Base-by-base conservation (phyloP, 2,329 filamentous ascomycete species). In the Diaporthe velutina region DNA sequence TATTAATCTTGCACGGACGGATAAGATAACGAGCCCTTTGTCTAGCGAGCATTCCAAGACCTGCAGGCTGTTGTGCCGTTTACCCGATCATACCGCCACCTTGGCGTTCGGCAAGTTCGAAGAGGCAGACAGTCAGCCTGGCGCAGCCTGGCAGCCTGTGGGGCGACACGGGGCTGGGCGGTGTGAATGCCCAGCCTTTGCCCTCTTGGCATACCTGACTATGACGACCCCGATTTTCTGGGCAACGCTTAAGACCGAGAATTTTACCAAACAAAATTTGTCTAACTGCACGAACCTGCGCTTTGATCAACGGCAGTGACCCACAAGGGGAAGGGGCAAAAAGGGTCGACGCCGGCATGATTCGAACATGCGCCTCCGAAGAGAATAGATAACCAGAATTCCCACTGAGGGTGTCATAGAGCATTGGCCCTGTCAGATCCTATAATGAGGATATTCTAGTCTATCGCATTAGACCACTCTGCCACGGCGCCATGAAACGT, bases 391-490 rank as follows among this genome's bases (percentile, higher is more conserved):
- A 17, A 60, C 57, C 10, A 60, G 57, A 38, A 28, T 4, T 3
- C 33, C 22, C 4, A 0, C 15, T 6, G 1, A n/a, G n/a, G n/a
- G n/a, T n/a, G n/a, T n/a, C n/a, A n/a, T n/a, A n/a, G n/a, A n/a
- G n/a, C n/a, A n/a, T n/a, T n/a, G n/a, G n/a, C n/a, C n/a, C n/a
- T n/a, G n/a, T n/a, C n/a, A n/a, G n/a, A n/a, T n/a, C n/a, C n/a
- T n/a, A n/a, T n/a, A n/a, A n/a, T n/a, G n/a, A n/a, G n/a, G n/a
- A n/a, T n/a, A 8, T 60, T 60, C 57, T 60, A 60, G 57, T 60
- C 57, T 60, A 60, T 60, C 57, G 57, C 57, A 60, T 60, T 60
- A 60, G 57, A 60, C 57, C 57, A 60, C 57, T 60, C 57, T 60
- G 57, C 57, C 57, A 60, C 57, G 57, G 57, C 57, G 57, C 57